These are phyloP conservation scores for Theileria sp. DNA, from an alignment of 169 alveolate species.

Conservation along the genomic window DNA sequence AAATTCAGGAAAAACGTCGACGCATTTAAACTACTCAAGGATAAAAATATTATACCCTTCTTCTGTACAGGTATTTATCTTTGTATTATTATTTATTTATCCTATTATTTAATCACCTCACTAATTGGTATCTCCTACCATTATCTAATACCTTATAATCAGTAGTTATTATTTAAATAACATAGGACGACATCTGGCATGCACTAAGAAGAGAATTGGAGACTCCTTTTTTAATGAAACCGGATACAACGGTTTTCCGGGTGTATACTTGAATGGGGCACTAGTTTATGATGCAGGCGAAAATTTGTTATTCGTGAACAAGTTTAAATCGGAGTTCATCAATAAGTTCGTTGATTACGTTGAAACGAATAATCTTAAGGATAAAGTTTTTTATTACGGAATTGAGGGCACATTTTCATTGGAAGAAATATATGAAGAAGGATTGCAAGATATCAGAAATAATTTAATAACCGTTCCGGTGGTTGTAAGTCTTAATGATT, in stretches of 20 bases:
- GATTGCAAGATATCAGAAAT: not conserved
- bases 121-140: too few species aligned
- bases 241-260: conserved; percentile 49
- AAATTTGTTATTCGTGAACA: not conserved
- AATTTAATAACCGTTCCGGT: not conserved
- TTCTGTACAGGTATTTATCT: conserved; percentile 30
- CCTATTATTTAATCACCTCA: not conserved
- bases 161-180: not conserved
- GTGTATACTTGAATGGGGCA: conserved; percentile 20
- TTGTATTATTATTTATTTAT: too few species aligned
- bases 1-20: conserved; percentile 7
- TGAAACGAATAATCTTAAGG: not conserved
- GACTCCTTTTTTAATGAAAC: conserved; percentile 25
- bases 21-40: conserved; percentile 1
- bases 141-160: not conserved
- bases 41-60: not conserved
- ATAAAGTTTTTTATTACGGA: not conserved
- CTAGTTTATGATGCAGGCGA: conserved; percentile 23
- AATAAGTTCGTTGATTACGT: not conserved
- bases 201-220: conserved; percentile 11
- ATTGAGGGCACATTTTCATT: not conserved
- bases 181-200: conserved; percentile 5
- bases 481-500: not conserved
- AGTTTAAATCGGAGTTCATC: not conserved
- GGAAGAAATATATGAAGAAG: not conserved